Percentiles rank a stretch among this genome's conserved stretches.
phyloP scores from a whole-genome alignment of 2,329 filamentous ascomycete genomes.

The Zasmidium cellare region DNA sequence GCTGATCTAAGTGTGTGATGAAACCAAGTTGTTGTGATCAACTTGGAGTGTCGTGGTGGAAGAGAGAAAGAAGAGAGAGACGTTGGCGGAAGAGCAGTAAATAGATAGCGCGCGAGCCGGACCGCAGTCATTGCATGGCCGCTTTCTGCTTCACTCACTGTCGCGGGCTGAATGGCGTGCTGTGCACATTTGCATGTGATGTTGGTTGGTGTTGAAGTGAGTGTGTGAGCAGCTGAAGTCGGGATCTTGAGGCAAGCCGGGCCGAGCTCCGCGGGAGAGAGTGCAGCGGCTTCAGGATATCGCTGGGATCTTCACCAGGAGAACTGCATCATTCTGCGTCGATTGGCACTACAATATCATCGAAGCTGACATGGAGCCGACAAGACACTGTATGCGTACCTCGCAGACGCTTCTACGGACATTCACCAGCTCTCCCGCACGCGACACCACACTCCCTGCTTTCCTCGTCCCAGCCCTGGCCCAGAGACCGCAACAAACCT shows the following conservation, averaged over 20 bases:
- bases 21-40: not conserved
- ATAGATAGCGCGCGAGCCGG: not conserved
- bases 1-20: not conserved
- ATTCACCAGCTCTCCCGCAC: constrained; percentile 12
- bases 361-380: constrained; percentile 20
- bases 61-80: not conserved
- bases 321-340: no score
- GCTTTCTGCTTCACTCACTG: not conserved
- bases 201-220: not conserved
- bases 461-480: constrained; percentile 74
- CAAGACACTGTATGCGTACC: constrained; percentile 25
- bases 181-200: not conserved
- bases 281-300: not conserved
- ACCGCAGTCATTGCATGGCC: not conserved
- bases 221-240: not conserved
- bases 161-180: not conserved
- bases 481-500: constrained; percentile 36
- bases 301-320: constrained; percentile 3
- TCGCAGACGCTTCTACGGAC: constrained; percentile 21
- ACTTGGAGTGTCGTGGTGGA: not conserved
- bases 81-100: not conserved
- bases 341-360: constrained; percentile 3
- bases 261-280: not conserved
- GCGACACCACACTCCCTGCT: constrained; percentile 52
- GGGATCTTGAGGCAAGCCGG: not conserved